Conservation (phyloP, 2,329 filamentous ascomycete species). For the Fusarium continuum region DNA sequence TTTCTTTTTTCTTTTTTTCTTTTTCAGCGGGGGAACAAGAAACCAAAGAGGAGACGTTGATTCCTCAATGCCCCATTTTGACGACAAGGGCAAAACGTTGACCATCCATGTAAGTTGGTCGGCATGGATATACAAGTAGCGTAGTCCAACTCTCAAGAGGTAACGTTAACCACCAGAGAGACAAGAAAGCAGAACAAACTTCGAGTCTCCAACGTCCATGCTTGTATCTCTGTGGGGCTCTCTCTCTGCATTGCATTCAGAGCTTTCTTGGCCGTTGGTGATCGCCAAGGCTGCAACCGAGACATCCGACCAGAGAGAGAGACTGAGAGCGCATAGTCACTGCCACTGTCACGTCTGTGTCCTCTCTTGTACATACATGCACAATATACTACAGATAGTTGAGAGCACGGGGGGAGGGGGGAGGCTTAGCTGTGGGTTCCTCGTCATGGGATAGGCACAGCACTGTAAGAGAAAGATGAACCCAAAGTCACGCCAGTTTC, state of each 20-base stretch:
- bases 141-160: conserved; percentile 7
- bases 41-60: conserved; percentile 20
- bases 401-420: no score
- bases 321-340: not conserved
- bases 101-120: conserved; percentile 33
- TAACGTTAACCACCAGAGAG: conserved; percentile 17
- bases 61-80: conserved; percentile 29
- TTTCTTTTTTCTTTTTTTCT: not conserved
- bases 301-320: conserved; percentile 21
- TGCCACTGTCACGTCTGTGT: conserved; percentile 17
- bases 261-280: conserved; percentile 22
- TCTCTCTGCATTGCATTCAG: not conserved
- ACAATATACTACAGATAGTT: not conserved
- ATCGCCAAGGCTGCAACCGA: conserved; percentile 29
- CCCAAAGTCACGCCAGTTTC: conserved; percentile 36
- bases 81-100: conserved; percentile 31
- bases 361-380: conserved; percentile 4
- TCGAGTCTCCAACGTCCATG: conserved; percentile 10
- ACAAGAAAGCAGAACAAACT: conserved; percentile 14
- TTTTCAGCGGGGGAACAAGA: conserved; percentile 4
- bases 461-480: conserved; percentile 10
- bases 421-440: conserved; percentile 1
- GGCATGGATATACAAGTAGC: conserved; percentile 34
- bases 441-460: not conserved
- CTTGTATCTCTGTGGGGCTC: conserved; percentile 25